These are phyloP conservation scores for Boletus rufocinnamomeus DNA, from an alignment of 768 basidiomycete genomes.

Conservation along the genomic window DNA sequence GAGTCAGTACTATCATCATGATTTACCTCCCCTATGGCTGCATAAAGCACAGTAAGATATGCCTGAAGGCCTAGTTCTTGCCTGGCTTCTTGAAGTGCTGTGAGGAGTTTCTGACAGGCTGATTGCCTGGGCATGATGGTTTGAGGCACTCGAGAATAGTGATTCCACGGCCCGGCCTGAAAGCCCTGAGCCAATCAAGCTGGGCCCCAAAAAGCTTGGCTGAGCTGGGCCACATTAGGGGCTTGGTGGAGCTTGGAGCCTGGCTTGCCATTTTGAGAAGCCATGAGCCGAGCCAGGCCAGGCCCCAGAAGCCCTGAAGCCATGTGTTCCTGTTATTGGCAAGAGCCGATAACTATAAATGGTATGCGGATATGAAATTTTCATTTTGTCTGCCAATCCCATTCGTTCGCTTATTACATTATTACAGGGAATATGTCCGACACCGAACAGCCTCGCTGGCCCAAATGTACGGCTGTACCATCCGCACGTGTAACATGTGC, in stretches of 20 bases:
- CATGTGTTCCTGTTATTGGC: not conserved
- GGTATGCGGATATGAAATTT: not conserved
- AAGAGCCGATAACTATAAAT: not conserved
- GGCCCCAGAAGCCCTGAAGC: not conserved
- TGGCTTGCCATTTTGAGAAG: not conserved
- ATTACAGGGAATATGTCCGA: not conserved
- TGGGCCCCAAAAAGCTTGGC: too few species aligned
- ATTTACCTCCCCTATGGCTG: too few species aligned
- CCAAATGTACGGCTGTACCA: not conserved
- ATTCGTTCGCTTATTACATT: not conserved
- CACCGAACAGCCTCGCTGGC: not conserved
- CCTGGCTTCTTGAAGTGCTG: too few species aligned
- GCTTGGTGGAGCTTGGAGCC: conserved; percentile 2
- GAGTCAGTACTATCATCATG: too few species aligned
- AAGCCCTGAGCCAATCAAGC: not conserved
- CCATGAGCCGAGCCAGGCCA: not conserved
- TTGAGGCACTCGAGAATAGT: too few species aligned
- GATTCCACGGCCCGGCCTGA: not conserved
- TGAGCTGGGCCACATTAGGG: conserved; percentile 1
- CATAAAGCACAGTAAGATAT: too few species aligned
- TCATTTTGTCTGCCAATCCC: not conserved
- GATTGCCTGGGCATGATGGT: too few species aligned
- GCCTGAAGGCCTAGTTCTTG: too few species aligned
- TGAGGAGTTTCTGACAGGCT: too few species aligned
- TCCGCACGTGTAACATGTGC: conserved; percentile 1